A percentile compares a stretch with the other conserved stretches of the same genome.
phyloP scores from a whole-genome alignment of 495 filamentous ascomycete species.

The Aspergillus homomorphus region DNA sequence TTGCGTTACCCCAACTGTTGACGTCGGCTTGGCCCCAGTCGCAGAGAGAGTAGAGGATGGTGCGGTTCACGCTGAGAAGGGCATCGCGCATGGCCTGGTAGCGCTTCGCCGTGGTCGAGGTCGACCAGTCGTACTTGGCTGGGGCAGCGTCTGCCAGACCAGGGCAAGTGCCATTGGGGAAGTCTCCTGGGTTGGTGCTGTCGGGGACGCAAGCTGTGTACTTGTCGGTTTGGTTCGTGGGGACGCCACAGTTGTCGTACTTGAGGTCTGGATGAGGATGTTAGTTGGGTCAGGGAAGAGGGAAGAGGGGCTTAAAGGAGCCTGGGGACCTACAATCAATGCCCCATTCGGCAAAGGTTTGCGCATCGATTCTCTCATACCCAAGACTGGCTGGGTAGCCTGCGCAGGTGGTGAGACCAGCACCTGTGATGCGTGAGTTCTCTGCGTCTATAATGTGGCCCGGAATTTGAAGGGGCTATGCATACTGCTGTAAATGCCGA shows the following conservation, averaged over 20 bases:
- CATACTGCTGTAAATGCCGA: conserved; percentile 61
- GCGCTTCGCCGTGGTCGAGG: conserved; percentile 48
- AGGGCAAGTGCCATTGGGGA: conserved; percentile 44
- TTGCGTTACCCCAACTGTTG: conserved; percentile 48
- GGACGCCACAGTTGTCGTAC: conserved; percentile 67
- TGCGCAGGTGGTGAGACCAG: conserved; percentile 61
- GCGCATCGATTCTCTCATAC: conserved; percentile 60
- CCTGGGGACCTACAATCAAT: conserved; percentile 52
- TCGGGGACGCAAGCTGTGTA: conserved; percentile 42
- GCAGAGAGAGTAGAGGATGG: conserved; percentile 66
- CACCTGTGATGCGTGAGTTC: conserved; percentile 33
- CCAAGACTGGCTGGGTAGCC: conserved; percentile 60
- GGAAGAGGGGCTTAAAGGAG: neutral
- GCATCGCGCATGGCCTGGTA: conserved; percentile 62
- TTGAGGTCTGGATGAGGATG: conserved; percentile 52
- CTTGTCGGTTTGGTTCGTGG: conserved; percentile 38
- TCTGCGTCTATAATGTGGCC: neutral
- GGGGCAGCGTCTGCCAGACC: conserved; percentile 37
- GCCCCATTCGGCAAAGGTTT: conserved; percentile 61
- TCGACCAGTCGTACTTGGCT: conserved; percentile 50
- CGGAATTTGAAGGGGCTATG: neutral
- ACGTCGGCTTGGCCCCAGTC: conserved; percentile 58
- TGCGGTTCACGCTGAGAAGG: conserved; percentile 45
- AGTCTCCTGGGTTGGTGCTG: conserved; percentile 13
- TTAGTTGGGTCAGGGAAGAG: neutral